A percentile compares a stretch with the other conserved stretches of the same genome.
Conservation (phyloP, 108 stramenopile genomes). For the Skeletonema costatum region DNA sequence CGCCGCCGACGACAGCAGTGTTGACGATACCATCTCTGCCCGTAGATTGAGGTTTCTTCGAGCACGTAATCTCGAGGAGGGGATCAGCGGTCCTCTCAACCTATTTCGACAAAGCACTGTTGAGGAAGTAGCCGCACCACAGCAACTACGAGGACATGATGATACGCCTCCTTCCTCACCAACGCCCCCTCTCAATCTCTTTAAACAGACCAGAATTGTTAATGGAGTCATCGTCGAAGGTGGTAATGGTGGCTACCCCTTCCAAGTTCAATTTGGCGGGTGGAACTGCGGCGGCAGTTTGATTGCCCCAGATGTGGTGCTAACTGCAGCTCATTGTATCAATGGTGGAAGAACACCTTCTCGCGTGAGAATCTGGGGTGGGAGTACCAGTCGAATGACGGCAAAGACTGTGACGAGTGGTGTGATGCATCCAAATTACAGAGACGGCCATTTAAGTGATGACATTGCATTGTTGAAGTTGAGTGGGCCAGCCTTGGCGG, state of each 20-base stretch:
- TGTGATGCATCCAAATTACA: not conserved
- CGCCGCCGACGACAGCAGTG: not conserved
- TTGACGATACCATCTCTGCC: not conserved
- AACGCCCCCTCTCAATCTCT: not conserved
- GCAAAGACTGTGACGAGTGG: no score
- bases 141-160: not conserved
- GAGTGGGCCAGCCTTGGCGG: not conserved
- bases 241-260: not conserved
- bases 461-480: not conserved
- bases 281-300: constrained; percentile 33
- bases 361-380: no score
- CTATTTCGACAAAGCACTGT: not conserved
- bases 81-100: not conserved
- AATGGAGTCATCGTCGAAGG: not conserved
- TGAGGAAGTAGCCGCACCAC: not conserved
- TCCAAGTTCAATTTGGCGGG: not conserved
- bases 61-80: not conserved
- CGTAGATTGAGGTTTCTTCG: not conserved
- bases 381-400: no score
- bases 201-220: not conserved
- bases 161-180: not conserved
- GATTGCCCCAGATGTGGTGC: constrained; percentile 41
- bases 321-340: constrained; percentile 47
- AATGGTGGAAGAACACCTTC: not conserved
- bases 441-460: not conserved